Base-by-base conservation (phyloP, 1,284 basidiomycete species). In the Exobasidium cylindrosporum region DNA sequence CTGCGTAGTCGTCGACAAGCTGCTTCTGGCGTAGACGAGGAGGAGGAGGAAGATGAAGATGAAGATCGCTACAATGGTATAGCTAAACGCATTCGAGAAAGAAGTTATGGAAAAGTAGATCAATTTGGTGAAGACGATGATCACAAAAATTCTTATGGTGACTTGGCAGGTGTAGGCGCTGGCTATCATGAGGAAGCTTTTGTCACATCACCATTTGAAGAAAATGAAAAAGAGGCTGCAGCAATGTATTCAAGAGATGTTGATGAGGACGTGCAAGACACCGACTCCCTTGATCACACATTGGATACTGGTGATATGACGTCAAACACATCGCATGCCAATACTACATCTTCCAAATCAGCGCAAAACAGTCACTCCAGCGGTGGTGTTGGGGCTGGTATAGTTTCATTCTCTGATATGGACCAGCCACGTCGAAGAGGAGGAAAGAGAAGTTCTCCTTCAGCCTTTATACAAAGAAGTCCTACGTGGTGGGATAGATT, bases 401-500 rank as follows among this genome's bases (percentile, higher is more conserved):
- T 71, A 3, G 58, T 68, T 2, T 72, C 72, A 1, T 73, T 72
- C 53, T 68, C 65, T 1, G 70, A 73, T 43, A 58, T 67, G 0
- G 13, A n/a, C 17, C 23, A 35, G 6, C 47, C 47, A 4, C n/a
- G 26, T 13, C 26, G n/a, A 60, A 54, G 47, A 43, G 14, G 30
- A 21, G 24, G 21, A 32, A 58, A 62, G 32, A 55, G 60, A 17
- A 61, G 58, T 13, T n/a, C 17, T 6, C 54, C 54, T 10, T 47
- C 53, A 5, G 31, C 59, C 45, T 26, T 17, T 54, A 70, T 76
- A 47, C 65, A 63, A 30, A 66, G 74, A 31, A 71, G 68, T 47
- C 60, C 65, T 1, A 73, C 73, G 1, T 76, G 74, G 74, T 76
- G 74, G 74, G 70, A 68, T 45, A 65, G 70, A 4, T 68, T 76